Base-by-base conservation (phyloP, 2,329 filamentous ascomycete genomes). In the Clonostachys rosea region DNA sequence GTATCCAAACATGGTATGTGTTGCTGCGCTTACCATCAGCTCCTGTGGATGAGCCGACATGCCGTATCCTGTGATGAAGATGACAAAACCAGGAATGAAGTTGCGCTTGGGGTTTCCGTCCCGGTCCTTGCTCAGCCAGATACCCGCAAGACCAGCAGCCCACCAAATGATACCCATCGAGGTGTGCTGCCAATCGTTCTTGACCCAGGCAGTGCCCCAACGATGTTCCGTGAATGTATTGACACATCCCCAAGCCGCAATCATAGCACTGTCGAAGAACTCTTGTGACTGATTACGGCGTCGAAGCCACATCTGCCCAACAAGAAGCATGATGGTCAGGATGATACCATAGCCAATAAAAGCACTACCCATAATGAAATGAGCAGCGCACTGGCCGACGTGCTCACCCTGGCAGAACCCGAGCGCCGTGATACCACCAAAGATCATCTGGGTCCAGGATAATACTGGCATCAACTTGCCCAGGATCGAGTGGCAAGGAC, bases 151-250 rank as follows among this genome's bases (percentile, higher is more conserved):
- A 20, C 94, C 94, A 8, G 94, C 92, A 58, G 84, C 88, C 92
- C 92, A 99, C 94, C 94, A 99, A 45, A 99, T 84, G 52, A 99
- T 83, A n/a, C 94, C 94, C 92, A 99, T 97, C n/a, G 88, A 89
- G 0, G 94, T 99, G 66, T 99, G 94, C 66, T 99, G 92, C 70
- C 96, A 83, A 65, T 99, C 94, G 61, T 96, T 97, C 67, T 81
- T 83, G 45, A 87, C 90, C 94, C 94, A 99, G 1, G 81, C 78
- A 1, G 76, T 76, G 47, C 94, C 94, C 94, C 94, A 99, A 45
- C 87, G 83, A 63, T 99, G 94, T 67, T 97, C 94, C 16, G 94
- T 99, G 57, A 99, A 97, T 9, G 94, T 97, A 67, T 97, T 99
- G 68, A 99, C 86, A 62, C 90, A 95, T 34, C 92, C 94, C 94